Conservation (phyloP, 1,284 basidiomycete genomes). For the Cutaneotrichosporon mucoides region DNA sequence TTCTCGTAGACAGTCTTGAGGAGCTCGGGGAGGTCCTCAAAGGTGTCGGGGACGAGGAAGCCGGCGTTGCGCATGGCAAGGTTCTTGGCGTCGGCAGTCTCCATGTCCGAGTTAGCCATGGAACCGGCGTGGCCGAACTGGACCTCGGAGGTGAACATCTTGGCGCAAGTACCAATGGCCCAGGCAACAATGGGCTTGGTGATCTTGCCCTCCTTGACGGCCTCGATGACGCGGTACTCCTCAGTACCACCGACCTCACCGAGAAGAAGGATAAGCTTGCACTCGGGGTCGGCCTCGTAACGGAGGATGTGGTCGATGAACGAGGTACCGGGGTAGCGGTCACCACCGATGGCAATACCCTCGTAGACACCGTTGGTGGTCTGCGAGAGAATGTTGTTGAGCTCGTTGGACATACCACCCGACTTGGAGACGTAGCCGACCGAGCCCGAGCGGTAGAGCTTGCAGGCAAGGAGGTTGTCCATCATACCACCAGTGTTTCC, state of each 20-base stretch:
- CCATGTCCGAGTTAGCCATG: constrained; percentile 95
- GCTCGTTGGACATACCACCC: constrained; percentile 99
- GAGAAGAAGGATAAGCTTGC: constrained; percentile 97
- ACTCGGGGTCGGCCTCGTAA: constrained; percentile 94
- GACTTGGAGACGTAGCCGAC: constrained; percentile 99
- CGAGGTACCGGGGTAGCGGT: constrained; percentile 96
- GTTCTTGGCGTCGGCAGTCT: constrained; percentile 99
- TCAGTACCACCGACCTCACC: constrained; percentile 99
- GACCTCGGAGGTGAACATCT: constrained; percentile 99
- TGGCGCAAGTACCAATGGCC: constrained; percentile 99
- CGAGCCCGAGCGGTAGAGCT: constrained; percentile 95
- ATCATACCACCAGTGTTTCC: constrained; percentile 99
- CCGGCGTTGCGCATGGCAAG: constrained; percentile 89
- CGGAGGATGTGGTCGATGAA: constrained; percentile 99
- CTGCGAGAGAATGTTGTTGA: constrained; percentile 98
- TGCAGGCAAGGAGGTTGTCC: constrained; percentile 99
- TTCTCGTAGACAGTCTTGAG: constrained; percentile 80
- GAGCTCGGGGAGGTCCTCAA: constrained; percentile 87
- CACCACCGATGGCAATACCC: constrained; percentile 99
- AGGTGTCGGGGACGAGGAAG: constrained; percentile 95
- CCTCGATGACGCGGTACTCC: constrained; percentile 98
- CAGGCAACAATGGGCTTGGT: constrained; percentile 98
- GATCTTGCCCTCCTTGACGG: constrained; percentile 89
- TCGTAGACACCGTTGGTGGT: constrained; percentile 99
- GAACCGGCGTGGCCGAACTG: constrained; percentile 98